Conservation (phyloP, 352 stramenopile genomes). For the Globisporangium spiculum region DNA sequence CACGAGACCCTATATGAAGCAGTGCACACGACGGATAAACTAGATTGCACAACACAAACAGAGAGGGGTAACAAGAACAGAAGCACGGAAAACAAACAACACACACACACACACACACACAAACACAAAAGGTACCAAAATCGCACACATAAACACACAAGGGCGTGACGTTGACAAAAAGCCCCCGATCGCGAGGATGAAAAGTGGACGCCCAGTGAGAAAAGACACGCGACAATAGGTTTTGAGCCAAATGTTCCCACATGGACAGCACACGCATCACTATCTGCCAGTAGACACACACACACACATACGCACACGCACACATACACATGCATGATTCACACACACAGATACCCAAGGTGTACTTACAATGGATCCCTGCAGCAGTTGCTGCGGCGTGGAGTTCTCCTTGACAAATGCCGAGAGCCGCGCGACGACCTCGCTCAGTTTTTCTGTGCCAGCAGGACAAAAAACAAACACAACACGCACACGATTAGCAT, state of each 20-base stretch:
- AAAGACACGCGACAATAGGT: background rate
- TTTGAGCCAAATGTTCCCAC: background rate
- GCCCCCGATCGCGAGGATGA: constrained; percentile 1
- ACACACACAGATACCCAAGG: background rate
- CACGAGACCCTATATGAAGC: constrained; percentile 33
- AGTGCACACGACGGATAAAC: constrained; percentile 48
- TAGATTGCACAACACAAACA: constrained; percentile 15
- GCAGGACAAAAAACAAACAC: background rate
- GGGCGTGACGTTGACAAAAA: constrained; percentile 1
- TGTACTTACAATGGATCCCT: constrained; percentile 12
- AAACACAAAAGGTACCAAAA: constrained; percentile 10
- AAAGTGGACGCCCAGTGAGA: constrained; percentile 7
- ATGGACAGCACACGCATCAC: background rate
- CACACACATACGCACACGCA: background rate
- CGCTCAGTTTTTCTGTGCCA: constrained; percentile 27
- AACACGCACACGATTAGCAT: background rate
- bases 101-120: constrained; percentile 21
- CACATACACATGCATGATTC: background rate
- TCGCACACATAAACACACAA: constrained; percentile 19
- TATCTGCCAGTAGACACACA: background rate
- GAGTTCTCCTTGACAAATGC: constrained; percentile 67
- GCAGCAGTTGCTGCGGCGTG: constrained; percentile 31
- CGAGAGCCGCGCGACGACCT: constrained; percentile 64
- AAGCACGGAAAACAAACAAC: constrained; percentile 10
- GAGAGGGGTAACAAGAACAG: constrained; percentile 7